Evolutionary conservation across 192 early-diverging fungal species (phyloP).

Genomic region (Diversispora eburnea): DNA sequence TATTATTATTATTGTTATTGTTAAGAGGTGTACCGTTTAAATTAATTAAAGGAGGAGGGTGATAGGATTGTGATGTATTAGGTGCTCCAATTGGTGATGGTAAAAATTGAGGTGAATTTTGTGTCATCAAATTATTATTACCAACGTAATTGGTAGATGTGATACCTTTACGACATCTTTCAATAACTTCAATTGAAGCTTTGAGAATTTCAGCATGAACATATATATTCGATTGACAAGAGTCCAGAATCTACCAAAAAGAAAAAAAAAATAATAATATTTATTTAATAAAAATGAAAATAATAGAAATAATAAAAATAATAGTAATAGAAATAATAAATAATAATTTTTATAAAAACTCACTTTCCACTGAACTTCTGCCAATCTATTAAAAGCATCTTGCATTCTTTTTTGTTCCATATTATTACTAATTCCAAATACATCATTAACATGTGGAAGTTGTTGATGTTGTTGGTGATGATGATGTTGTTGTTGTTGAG

Average conservation of each 20-base stretch:
- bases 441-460: background rate
- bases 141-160: background rate
- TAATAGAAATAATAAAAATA: background rate
- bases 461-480: background rate
- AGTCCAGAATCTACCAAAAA: slow-evolving; percentile 18
- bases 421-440: background rate
- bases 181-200: slow-evolving; percentile 26
- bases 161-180: slow-evolving; percentile 12
- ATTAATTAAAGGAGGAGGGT: no score
- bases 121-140: slow-evolving; percentile 7
- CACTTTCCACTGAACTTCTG: slow-evolving; percentile 28
- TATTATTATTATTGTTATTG: no score
- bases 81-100: background rate
- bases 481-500: background rate
- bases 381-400: slow-evolving; percentile 13
- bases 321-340: background rate
- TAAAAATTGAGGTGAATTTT: background rate
- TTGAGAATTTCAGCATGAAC: slow-evolving; percentile 19
- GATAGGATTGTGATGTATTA: no score
- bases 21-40: no score
- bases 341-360: background rate
- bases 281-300: background rate
- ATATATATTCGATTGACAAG: slow-evolving; percentile 17
- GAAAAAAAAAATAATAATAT: background rate
- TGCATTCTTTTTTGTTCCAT: slow-evolving; percentile 20